Percentiles rank a stretch among this genome's conserved stretches.
Conservation (phyloP, 2,329 filamentous ascomycete genomes). For the Aureobasidium namibiae region DNA sequence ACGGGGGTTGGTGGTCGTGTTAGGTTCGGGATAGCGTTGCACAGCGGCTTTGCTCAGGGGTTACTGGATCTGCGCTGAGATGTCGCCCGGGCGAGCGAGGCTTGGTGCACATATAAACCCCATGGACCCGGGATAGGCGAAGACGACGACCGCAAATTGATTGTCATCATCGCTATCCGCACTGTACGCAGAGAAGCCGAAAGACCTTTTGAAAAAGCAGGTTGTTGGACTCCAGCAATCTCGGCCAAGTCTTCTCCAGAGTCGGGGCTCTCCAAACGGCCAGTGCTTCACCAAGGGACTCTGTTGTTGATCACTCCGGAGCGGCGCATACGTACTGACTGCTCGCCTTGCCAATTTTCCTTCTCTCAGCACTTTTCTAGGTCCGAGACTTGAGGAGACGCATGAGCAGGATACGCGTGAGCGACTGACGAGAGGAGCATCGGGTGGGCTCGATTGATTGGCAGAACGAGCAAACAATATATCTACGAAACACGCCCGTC, state of each 20-base stretch:
- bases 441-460: neutral
- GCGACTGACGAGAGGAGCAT: neutral
- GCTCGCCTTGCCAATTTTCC: constrained; percentile 6
- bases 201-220: neutral
- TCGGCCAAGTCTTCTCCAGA: constrained; percentile 2
- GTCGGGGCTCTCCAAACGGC: neutral
- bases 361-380: neutral
- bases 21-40: constrained; percentile 2
- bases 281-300: constrained; percentile 9
- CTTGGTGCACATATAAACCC: neutral
- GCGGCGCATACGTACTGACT: constrained; percentile 6
- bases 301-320: neutral
- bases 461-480: neutral
- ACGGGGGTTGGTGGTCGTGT: constrained; percentile 1
- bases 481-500: neutral
- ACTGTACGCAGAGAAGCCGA: neutral
- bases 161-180: neutral
- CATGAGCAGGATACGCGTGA: neutral
- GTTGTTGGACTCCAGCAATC: neutral
- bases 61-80: neutral
- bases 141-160: neutral
- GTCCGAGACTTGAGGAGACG: neutral
- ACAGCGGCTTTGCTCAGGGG: constrained; percentile 6
- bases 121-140: neutral
- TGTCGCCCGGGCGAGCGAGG: neutral